These are phyloP conservation scores for Fusarium zealandicum DNA, from an alignment of 2,329 filamentous ascomycete species.

Conservation along the genomic window DNA sequence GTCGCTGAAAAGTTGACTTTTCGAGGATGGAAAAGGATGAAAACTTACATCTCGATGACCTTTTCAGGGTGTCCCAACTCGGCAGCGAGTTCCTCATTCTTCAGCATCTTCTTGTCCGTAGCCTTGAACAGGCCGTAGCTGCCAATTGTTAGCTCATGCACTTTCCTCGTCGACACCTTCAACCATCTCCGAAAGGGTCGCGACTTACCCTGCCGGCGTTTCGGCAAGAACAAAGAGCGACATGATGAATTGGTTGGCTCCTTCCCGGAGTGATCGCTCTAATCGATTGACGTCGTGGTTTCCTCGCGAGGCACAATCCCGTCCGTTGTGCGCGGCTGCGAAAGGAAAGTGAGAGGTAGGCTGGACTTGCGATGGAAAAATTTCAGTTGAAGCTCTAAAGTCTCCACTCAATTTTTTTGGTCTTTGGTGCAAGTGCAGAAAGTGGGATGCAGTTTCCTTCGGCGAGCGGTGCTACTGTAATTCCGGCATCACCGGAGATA, in stretches of 20 bases:
- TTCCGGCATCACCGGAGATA: conserved; percentile 32
- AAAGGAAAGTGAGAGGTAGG: conserved; percentile 45
- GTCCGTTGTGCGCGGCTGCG: conserved; percentile 46
- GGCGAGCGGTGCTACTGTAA: conserved; percentile 38
- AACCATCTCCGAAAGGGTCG: conserved; percentile 16
- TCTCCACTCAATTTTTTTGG: conserved; percentile 52
- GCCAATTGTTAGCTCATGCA: conserved; percentile 44
- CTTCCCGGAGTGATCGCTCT: conserved; percentile 44
- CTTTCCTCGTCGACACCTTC: conserved; percentile 11
- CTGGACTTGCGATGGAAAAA: conserved; percentile 48
- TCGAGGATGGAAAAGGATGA: conserved; percentile 3
- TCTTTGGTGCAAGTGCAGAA: conserved; percentile 36
- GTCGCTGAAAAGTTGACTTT: background rate
- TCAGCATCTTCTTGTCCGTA: conserved; percentile 97
- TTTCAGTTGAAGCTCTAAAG: conserved; percentile 50
- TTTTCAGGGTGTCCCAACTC: conserved; percentile 83
- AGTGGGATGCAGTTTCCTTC: conserved; percentile 39
- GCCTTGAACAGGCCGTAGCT: conserved; percentile 99
- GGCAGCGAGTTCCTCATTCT: conserved; percentile 79
- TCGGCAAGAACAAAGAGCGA: conserved; percentile 92
- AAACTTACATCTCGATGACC: conserved; percentile 80
- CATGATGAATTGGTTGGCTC: conserved; percentile 62
- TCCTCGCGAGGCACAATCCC: conserved; percentile 50
- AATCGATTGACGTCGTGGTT: conserved; percentile 43
- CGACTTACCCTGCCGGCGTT: conserved; percentile 79